phyloP scores from a whole-genome alignment of 2,329 filamentous ascomycete genomes.

The Pestalotiopsis sp. region DNA sequence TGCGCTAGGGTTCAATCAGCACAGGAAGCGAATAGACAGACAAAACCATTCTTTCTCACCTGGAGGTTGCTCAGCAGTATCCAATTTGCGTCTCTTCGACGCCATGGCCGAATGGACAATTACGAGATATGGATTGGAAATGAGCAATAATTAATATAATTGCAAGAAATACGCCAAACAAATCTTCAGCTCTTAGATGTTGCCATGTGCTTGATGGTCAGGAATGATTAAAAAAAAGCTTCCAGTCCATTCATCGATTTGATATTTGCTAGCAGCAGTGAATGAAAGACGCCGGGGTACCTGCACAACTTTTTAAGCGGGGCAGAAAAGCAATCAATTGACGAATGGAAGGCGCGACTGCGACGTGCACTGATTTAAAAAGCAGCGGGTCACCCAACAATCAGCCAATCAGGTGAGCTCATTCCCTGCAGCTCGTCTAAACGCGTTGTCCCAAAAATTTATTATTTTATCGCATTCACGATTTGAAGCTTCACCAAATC shows the following conservation, averaged over 20 bases:
- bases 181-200: not conserved
- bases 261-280: not conserved
- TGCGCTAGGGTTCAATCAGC: conserved; percentile 31
- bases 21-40: not conserved
- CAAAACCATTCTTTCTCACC: conserved; percentile 31
- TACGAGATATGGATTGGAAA: not conserved
- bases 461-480: conserved; percentile 11
- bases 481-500: not conserved
- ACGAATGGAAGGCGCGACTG: not conserved
- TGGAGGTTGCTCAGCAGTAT: conserved; percentile 32
- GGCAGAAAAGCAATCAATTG: not conserved
- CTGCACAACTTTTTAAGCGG: not conserved
- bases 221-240: not conserved
- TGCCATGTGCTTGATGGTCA: too few species aligned
- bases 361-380: not conserved
- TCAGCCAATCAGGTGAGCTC: not conserved
- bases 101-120: conserved; percentile 24
- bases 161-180: not conserved
- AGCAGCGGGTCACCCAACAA: not conserved
- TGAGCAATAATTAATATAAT: not conserved
- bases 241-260: not conserved
- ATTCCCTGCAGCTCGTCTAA: not conserved
- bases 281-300: not conserved
- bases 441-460: conserved; percentile 14
- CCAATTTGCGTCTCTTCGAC: conserved; percentile 45